Evolutionary conservation across 176 grass and related monocot genomes (phyloP).

Genomic region (Triticum dicoccoides): DNA sequence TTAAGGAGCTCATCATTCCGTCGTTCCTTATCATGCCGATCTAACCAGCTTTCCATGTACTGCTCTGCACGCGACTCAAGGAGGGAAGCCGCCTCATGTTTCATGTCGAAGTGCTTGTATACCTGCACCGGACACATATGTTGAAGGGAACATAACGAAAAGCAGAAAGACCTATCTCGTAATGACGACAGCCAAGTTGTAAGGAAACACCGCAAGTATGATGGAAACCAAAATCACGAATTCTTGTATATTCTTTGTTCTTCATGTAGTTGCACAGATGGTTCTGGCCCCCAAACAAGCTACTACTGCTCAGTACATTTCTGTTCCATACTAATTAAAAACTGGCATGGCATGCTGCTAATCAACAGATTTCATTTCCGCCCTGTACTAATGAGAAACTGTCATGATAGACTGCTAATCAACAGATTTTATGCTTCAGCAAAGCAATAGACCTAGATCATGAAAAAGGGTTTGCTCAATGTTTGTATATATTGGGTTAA

Average conservation of each 20-base stretch:
- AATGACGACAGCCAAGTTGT: constrained; percentile 8
- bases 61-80: constrained; percentile 73
- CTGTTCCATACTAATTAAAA: not conserved
- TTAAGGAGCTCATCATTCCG: constrained; percentile 74
- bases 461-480: constrained; percentile 1
- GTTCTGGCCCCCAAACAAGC: not conserved
- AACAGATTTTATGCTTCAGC: constrained; percentile 14
- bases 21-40: constrained; percentile 62
- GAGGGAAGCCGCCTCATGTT: constrained; percentile 86
- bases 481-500: not conserved
- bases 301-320: not conserved
- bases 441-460: constrained; percentile 7
- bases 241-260: not conserved
- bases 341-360: constrained; percentile 17
- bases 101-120: constrained; percentile 95
- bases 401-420: not conserved
- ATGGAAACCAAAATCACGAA: not conserved
- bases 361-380: constrained; percentile 14
- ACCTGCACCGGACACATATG: constrained; percentile 47
- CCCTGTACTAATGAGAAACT: not conserved
- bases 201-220: not conserved
- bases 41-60: constrained; percentile 77
- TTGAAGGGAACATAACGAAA: constrained; percentile 12
- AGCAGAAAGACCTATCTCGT: not conserved
- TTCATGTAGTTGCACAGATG: not conserved